Conservation (phyloP, 129 eudicot genomes). For the Erigeron canadensis region DNA sequence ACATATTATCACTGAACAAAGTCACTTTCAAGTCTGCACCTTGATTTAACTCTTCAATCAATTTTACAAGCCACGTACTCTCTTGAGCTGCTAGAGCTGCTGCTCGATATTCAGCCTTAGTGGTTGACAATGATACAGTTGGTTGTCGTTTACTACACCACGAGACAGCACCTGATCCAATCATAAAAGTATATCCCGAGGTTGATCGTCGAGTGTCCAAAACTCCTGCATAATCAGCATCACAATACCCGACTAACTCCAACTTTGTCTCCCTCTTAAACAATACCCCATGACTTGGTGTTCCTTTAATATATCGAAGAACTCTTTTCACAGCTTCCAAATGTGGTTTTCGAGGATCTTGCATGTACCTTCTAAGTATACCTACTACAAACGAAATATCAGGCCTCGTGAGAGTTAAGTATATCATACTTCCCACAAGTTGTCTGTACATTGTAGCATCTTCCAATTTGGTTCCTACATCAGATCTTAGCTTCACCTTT, state of each 20-base stretch:
- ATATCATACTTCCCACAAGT: not conserved
- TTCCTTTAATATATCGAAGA: not conserved
- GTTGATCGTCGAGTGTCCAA: conserved; percentile 5
- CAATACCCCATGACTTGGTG: not conserved
- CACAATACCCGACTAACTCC: not conserved
- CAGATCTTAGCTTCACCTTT: not conserved
- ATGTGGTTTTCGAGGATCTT: not conserved
- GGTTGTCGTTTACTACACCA: conserved; percentile 19
- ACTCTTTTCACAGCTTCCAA: not conserved
- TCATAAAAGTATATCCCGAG: conserved; percentile 4
- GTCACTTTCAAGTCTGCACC: not conserved
- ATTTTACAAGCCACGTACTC: not conserved
- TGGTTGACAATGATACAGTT: not conserved
- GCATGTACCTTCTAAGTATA: not conserved
- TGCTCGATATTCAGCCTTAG: not conserved
- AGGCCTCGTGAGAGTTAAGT: not conserved
- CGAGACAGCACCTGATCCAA: not conserved
- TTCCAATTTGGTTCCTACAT: not conserved
- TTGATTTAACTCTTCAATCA: not conserved
- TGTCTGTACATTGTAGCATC: not conserved
- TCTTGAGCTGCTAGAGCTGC: not conserved
- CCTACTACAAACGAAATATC: not conserved
- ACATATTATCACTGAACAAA: not conserved
- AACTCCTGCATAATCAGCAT: conserved; percentile 14
- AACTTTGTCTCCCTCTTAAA: not conserved